phyloP scores from a whole-genome alignment of 352 stramenopile genomes.

The Phytopythium boreale region DNA sequence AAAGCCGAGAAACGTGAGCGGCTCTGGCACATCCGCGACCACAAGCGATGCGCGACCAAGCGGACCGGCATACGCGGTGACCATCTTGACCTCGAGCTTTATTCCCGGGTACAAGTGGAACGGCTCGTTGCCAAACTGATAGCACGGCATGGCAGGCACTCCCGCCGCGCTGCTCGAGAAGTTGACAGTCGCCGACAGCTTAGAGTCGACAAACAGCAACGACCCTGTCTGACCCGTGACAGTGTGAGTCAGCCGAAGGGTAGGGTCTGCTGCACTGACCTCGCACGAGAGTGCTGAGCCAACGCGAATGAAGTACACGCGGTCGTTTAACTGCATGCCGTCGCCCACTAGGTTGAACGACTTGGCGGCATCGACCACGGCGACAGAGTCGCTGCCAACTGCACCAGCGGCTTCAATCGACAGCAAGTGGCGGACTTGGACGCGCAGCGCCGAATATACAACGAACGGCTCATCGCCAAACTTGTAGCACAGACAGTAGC shows the following conservation, averaged over 20 bases:
- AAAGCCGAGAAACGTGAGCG: slow-evolving; percentile 53
- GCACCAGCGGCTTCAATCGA: slow-evolving; percentile 19
- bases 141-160: slow-evolving; percentile 37
- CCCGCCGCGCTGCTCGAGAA: slow-evolving; percentile 35
- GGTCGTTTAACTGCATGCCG: slow-evolving; percentile 48
- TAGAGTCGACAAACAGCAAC: slow-evolving; percentile 32
- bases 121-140: slow-evolving; percentile 58
- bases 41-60: slow-evolving; percentile 45
- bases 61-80: slow-evolving; percentile 37
- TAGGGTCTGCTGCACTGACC: slow-evolving; percentile 25
- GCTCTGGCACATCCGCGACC: slow-evolving; percentile 50
- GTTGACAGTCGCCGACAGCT: slow-evolving; percentile 25
- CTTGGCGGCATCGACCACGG: slow-evolving; percentile 52
- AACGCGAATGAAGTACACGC: slow-evolving; percentile 53
- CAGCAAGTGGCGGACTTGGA: slow-evolving; percentile 48
- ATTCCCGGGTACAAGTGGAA: slow-evolving; percentile 51
- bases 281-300: slow-evolving; percentile 31
- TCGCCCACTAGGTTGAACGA: slow-evolving; percentile 46
- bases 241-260: slow-evolving; percentile 28
- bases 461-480: slow-evolving; percentile 64
- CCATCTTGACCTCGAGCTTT: slow-evolving; percentile 51
- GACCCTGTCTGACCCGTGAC: slow-evolving; percentile 29
- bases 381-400: slow-evolving; percentile 32
- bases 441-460: slow-evolving; percentile 36
- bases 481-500: slow-evolving; percentile 63